These are phyloP conservation scores for Penicillium lagena DNA, from an alignment of 495 filamentous ascomycete species.

Conservation along the genomic window DNA sequence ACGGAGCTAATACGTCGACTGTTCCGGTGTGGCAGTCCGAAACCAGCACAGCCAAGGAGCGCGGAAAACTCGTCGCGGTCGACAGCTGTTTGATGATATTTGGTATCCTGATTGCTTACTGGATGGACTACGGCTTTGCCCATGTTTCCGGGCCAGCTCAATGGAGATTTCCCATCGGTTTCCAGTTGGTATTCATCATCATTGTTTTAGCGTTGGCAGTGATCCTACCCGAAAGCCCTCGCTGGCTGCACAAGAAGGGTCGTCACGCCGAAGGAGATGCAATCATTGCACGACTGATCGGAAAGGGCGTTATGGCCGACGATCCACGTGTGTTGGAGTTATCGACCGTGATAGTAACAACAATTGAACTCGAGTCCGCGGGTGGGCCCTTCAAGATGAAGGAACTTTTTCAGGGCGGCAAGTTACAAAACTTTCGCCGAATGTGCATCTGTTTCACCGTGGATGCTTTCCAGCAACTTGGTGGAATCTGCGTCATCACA, in stretches of 20 bases:
- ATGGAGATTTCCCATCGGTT: slow-evolving; percentile 64
- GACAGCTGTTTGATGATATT: slow-evolving; percentile 53
- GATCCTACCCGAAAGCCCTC: slow-evolving; percentile 53
- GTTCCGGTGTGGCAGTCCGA: slow-evolving; percentile 41
- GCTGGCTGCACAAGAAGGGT: slow-evolving; percentile 59
- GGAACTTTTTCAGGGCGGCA: slow-evolving; percentile 20
- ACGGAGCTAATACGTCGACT: slow-evolving; percentile 33
- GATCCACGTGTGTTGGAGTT: background rate
- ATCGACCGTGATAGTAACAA: slow-evolving; percentile 27
- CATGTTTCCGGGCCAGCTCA: slow-evolving; percentile 26
- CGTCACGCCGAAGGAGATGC: slow-evolving; percentile 41
- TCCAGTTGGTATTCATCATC: slow-evolving; percentile 63
- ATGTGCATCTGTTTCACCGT: slow-evolving; percentile 24
- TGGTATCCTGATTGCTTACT: slow-evolving; percentile 65
- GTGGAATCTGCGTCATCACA: slow-evolving; percentile 65
- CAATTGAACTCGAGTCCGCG: slow-evolving; percentile 39
- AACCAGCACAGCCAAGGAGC: slow-evolving; percentile 46
- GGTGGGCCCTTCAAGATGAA: slow-evolving; percentile 19
- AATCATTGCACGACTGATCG: slow-evolving; percentile 45
- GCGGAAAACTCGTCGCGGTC: slow-evolving; percentile 52
- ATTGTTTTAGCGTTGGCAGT: slow-evolving; percentile 50
- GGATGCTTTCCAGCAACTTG: slow-evolving; percentile 65
- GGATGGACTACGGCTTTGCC: slow-evolving; percentile 66
- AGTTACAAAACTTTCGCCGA: slow-evolving; percentile 26
- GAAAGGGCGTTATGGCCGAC: slow-evolving; percentile 24